Percentiles rank a stretch among this genome's conserved stretches.
phyloP scores from a whole-genome alignment of 768 basidiomycete genomes.

The Termitomyces sp. region DNA sequence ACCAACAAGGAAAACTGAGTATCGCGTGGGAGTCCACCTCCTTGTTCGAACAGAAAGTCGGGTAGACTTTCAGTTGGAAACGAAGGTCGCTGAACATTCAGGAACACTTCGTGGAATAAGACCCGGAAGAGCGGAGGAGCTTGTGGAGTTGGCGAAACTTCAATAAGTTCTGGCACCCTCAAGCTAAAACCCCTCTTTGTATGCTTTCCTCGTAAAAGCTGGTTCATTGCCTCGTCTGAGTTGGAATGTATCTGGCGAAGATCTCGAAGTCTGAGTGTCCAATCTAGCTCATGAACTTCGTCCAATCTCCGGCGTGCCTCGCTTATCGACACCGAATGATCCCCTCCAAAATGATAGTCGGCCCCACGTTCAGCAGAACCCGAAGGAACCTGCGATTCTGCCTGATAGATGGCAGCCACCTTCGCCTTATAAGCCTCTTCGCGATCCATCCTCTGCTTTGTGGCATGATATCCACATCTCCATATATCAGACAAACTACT shows the following conservation, averaged over 20 bases:
- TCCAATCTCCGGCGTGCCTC: constrained; percentile 72
- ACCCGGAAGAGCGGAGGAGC: constrained; percentile 71
- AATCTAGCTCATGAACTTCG: constrained; percentile 67
- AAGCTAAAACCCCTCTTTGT: constrained; percentile 19
- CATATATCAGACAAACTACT: constrained; percentile 70
- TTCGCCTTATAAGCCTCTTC: constrained; percentile 82
- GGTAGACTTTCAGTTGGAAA: constrained; percentile 53
- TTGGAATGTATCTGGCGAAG: constrained; percentile 41
- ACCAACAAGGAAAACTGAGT: constrained; percentile 77
- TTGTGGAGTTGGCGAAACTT: constrained; percentile 27
- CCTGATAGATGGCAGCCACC: constrained; percentile 56
- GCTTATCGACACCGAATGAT: constrained; percentile 63
- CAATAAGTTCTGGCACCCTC: constrained; percentile 41
- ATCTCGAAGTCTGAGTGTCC: constrained; percentile 57
- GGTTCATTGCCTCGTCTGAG: constrained; percentile 44
- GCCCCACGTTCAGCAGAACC: constrained; percentile 25
- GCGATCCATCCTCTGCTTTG: constrained; percentile 63
- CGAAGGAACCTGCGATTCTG: constrained; percentile 29
- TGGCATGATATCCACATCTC: constrained; percentile 69
- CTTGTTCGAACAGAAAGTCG: constrained; percentile 64
- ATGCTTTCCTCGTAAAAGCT: constrained; percentile 38
- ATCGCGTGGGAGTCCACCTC: constrained; percentile 62
- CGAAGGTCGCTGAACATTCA: constrained; percentile 56
- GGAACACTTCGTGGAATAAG: constrained; percentile 51
- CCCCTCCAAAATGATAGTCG: constrained; percentile 60